These are phyloP conservation scores for Funneliformis caledonium DNA, from an alignment of 371 early-diverging fungal genomes.

Conservation along the genomic window DNA sequence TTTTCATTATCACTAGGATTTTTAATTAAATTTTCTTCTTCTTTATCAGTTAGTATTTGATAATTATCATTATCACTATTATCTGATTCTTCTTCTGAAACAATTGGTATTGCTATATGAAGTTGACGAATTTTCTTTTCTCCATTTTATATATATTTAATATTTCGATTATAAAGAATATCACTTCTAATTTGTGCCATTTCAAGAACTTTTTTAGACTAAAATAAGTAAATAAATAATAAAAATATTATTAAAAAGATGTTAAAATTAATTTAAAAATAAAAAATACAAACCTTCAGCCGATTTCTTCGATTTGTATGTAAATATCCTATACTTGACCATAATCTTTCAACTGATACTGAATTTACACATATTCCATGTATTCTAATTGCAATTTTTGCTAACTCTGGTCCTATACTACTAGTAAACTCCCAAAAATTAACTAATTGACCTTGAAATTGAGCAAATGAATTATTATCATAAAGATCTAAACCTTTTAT, in stretches of 20 bases:
- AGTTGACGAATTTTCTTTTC: neutral
- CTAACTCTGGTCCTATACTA: neutral
- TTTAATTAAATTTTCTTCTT: neutral
- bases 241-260: neutral
- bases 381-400: neutral
- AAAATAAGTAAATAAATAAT: neutral
- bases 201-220: constrained; percentile 17
- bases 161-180: constrained; percentile 3
- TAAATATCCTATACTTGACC: neutral
- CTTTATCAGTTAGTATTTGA: neutral
- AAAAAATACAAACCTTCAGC: neutral
- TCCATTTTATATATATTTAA: neutral
- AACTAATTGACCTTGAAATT: constrained; percentile 1
- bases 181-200: neutral
- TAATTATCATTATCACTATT: neutral
- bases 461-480: constrained; percentile 13
- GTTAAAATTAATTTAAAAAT: neutral
- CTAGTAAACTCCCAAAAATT: neutral
- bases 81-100: neutral
- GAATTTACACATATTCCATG: constrained; percentile 18
- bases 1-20: neutral
- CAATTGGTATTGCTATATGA: constrained; percentile 6
- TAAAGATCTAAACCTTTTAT: neutral
- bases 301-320: neutral
- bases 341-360: constrained; percentile 3